Percentiles rank a stretch among this genome's conserved stretches.
phyloP scores from a whole-genome alignment of 768 basidiomycete genomes.

The Trametes cingulata region DNA sequence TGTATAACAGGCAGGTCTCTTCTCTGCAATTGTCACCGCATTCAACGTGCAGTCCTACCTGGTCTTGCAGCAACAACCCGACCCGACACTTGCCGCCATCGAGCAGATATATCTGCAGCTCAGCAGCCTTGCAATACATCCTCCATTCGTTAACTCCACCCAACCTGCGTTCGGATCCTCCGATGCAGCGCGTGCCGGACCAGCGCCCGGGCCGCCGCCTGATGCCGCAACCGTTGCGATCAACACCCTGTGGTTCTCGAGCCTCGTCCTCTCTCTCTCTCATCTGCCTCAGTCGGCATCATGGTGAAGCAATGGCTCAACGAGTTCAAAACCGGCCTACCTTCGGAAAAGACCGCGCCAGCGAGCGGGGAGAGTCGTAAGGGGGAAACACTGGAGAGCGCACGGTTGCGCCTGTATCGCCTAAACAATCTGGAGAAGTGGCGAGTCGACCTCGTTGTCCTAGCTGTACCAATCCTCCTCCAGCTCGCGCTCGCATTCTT shows the following conservation, averaged over 20 bases:
- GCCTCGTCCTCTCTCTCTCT: conserved; percentile 27
- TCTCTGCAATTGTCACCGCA: conserved; percentile 28
- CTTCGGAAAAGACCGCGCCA: background rate
- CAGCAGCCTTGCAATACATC: conserved; percentile 8
- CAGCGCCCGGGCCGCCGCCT: background rate
- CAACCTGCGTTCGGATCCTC: background rate
- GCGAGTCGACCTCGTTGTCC: conserved; percentile 17
- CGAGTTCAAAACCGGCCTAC: background rate
- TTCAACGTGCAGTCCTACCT: conserved; percentile 26
- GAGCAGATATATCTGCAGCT: conserved; percentile 13
- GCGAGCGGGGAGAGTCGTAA: background rate
- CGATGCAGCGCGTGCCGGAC: background rate
- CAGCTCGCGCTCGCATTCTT: conserved; percentile 25
- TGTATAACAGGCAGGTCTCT: conserved; percentile 26
- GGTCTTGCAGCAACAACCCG: conserved; percentile 15
- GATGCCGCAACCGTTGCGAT: background rate
- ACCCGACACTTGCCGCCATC: background rate
- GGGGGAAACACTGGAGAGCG: background rate
- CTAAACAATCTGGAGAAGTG: conserved; percentile 21
- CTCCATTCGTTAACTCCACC: conserved; percentile 15
- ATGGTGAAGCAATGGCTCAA: conserved; percentile 33
- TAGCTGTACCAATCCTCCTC: conserved; percentile 20
- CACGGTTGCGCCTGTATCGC: conserved; percentile 20
- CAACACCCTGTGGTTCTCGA: conserved; percentile 30
- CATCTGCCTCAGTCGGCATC: conserved; percentile 29